phyloP scores from a whole-genome alignment of 495 filamentous ascomycete species.

The Podospora fimiseda region DNA sequence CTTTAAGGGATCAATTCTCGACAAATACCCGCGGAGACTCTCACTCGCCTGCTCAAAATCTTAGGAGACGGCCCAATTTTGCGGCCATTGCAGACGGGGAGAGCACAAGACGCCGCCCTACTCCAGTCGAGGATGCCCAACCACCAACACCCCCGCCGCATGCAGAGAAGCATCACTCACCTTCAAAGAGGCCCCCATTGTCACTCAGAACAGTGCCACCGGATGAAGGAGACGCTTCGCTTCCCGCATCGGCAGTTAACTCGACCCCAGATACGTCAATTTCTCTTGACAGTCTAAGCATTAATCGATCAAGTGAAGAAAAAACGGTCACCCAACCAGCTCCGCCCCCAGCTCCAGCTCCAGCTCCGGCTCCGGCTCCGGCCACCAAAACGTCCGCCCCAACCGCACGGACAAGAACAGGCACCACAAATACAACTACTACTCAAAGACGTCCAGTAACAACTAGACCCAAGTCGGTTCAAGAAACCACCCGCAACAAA shows the following conservation, averaged over 20 bases:
- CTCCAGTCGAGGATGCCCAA: slow-evolving; percentile 7
- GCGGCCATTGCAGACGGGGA: slow-evolving; percentile 42
- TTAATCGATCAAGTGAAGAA: neutral
- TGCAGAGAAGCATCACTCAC: slow-evolving; percentile 16
- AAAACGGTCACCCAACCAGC: neutral
- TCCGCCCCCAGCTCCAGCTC: neutral
- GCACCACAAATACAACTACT: neutral
- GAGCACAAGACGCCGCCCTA: slow-evolving; percentile 27
- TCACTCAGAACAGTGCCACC: slow-evolving; percentile 18
- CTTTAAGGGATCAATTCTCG: slow-evolving; percentile 41
- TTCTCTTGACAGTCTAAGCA: slow-evolving; percentile 5
- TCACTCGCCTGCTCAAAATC: slow-evolving; percentile 1
- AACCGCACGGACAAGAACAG: neutral
- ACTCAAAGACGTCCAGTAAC: neutral
- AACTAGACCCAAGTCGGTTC: neutral
- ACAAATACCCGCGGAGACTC: slow-evolving; percentile 35
- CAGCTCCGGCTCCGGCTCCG: neutral
- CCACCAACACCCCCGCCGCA: slow-evolving; percentile 29
- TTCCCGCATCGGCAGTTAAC: slow-evolving; percentile 12
- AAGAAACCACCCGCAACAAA: neutral
- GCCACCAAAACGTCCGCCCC: neutral
- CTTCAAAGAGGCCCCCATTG: slow-evolving; percentile 21
- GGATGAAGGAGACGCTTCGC: slow-evolving; percentile 13
- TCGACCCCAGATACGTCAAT: slow-evolving; percentile 17
- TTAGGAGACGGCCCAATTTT: slow-evolving; percentile 29